These are phyloP conservation scores for Cronartium ribicola DNA, from an alignment of 1,284 basidiomycete species.

Conservation along the genomic window DNA sequence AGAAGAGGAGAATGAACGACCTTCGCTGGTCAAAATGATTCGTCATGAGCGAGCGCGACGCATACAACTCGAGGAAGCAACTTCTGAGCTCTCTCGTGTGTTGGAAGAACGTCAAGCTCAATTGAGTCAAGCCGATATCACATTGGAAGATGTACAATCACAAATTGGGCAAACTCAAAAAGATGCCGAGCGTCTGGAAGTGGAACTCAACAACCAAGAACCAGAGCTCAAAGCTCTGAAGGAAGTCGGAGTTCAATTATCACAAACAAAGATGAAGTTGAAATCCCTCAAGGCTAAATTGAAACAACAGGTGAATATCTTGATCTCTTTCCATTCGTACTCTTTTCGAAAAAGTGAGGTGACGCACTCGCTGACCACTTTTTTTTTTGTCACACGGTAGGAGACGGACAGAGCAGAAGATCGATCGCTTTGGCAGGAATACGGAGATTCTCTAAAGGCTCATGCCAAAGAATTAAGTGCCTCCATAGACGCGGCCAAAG, in stretches of 20 bases:
- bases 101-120: neutral
- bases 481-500: no score
- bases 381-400: neutral
- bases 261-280: neutral
- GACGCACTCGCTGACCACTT: neutral
- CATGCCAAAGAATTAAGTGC: neutral
- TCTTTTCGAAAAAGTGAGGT: neutral
- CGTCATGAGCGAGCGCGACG: slow-evolving; percentile 4
- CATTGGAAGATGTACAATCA: neutral
- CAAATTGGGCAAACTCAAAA: neutral
- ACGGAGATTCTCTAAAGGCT: neutral
- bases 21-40: neutral
- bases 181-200: neutral
- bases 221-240: neutral
- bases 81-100: slow-evolving; percentile 1
- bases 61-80: neutral
- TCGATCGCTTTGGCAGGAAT: neutral
- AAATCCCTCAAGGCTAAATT: slow-evolving; percentile 1
- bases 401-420: neutral
- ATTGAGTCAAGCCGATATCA: neutral
- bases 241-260: neutral
- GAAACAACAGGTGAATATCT: neutral
- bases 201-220: neutral
- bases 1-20: neutral
- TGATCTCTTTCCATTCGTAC: neutral